Evolutionary conservation across 257 asterid genomes (phyloP).

Genomic region (Lycium barbarum): DNA sequence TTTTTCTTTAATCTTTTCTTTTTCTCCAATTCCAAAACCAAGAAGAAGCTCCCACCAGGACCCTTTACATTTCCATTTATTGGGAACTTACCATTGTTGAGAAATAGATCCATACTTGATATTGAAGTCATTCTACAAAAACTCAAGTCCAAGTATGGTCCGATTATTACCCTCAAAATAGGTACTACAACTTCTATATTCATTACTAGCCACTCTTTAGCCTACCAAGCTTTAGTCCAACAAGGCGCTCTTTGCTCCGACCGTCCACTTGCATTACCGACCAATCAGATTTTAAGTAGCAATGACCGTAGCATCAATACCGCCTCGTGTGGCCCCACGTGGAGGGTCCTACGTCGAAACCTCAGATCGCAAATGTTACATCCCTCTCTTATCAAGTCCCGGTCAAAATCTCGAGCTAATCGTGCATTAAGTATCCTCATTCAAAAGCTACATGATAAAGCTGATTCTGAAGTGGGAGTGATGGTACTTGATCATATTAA

Average conservation of each 20-base stretch:
- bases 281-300: conserved; percentile 23
- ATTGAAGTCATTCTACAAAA: conserved; percentile 42
- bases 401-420: not conserved
- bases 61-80: no score
- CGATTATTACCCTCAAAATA: conserved; percentile 50
- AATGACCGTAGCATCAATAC: not conserved
- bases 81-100: no score
- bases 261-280: not conserved
- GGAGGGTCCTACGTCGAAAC: conserved; percentile 31
- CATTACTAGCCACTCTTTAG: conserved; percentile 35
- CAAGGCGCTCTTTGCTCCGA: conserved; percentile 8
- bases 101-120: conserved; percentile 38
- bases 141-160: conserved; percentile 43
- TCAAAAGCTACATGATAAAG: not conserved
- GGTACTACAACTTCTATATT: conserved; percentile 36
- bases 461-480: not conserved
- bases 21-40: no score
- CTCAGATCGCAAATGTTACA: conserved; percentile 42
- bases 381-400: conserved; percentile 9
- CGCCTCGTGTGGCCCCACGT: not conserved
- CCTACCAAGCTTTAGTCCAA: conserved; percentile 21
- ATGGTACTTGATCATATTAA: conserved; percentile 26
- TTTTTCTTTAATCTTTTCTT: no score
- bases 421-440: not conserved
- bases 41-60: no score